These are phyloP conservation scores for Apostasia ramifera DNA, from an alignment of 106 monocot genomes.

Conservation along the genomic window DNA sequence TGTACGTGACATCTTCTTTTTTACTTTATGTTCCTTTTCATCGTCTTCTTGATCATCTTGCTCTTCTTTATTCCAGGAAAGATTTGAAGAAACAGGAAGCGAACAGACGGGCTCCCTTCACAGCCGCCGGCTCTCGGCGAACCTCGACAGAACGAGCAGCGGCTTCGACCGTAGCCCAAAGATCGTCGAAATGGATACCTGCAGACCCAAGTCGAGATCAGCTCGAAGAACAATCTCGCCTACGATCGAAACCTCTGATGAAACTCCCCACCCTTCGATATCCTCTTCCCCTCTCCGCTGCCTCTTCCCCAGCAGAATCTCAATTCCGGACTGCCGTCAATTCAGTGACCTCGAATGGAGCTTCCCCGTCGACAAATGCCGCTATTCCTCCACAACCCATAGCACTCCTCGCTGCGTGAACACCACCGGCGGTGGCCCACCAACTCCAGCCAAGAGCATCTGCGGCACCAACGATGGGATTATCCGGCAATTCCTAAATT, in stretches of 20 bases:
- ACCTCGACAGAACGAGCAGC: conserved; percentile 15
- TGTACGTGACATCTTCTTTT: neutral
- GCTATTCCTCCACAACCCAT: conserved; percentile 31
- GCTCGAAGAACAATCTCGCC: conserved; percentile 17
- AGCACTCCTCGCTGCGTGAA: conserved; percentile 41
- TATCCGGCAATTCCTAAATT: conserved; percentile 1
- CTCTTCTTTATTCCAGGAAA: conserved; percentile 19
- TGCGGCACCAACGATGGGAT: neutral
- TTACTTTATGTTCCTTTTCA: neutral
- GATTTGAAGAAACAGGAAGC: conserved; percentile 17
- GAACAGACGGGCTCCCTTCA: conserved; percentile 22
- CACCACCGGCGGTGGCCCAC: conserved; percentile 5
- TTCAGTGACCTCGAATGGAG: conserved; percentile 5
- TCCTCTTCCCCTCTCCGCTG: conserved; percentile 31
- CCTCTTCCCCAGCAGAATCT: conserved; percentile 10
- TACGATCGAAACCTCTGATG: neutral
- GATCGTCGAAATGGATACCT: conserved; percentile 58
- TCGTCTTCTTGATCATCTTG: neutral
- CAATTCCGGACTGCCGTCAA: conserved; percentile 5
- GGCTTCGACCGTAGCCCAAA: conserved; percentile 42
- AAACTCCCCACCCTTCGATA: neutral
- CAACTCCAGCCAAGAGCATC: conserved; percentile 25
- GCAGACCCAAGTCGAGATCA: conserved; percentile 32
- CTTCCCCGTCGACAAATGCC: conserved; percentile 6
- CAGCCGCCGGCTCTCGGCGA: conserved; percentile 16